Conservation (phyloP, 306 rosid genomes). For the Cucumis cinereus region DNA sequence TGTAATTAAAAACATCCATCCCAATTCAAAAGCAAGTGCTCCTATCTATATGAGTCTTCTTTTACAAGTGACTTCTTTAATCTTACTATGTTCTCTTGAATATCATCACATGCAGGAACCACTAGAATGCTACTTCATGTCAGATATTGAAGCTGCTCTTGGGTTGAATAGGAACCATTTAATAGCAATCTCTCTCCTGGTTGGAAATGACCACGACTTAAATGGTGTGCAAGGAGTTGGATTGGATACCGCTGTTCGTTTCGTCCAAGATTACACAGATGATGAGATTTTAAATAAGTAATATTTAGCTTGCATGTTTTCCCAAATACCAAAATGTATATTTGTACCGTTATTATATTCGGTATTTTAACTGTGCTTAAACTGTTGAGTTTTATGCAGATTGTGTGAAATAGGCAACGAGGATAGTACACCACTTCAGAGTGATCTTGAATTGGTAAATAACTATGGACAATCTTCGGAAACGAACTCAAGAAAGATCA, state of each 20-base stretch:
- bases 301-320: neutral
- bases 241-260: conserved; percentile 62
- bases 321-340: neutral
- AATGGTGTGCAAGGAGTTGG: conserved; percentile 84
- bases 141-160: conserved; percentile 80
- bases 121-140: conserved; percentile 73
- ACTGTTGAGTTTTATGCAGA: conserved; percentile 32
- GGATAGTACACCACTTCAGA: conserved; percentile 22
- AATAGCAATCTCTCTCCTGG: conserved; percentile 72
- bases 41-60: neutral
- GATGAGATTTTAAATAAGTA: conserved; percentile 71
- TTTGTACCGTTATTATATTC: neutral
- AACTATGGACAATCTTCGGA: conserved; percentile 20
- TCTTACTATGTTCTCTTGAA: neutral
- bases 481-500: conserved; percentile 28
- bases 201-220: conserved; percentile 75
- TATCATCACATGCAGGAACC: conserved; percentile 58
- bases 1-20: conserved; percentile 46
- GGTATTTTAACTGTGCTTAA: neutral
- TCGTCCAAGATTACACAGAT: conserved; percentile 52
- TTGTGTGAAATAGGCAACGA: conserved; percentile 61
- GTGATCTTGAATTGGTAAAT: conserved; percentile 21
- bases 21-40: conserved; percentile 54
- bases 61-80: neutral
- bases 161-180: conserved; percentile 86